Evolutionary conservation across 345 rosid species (phyloP).

Genomic region (Mangifera indica): DNA sequence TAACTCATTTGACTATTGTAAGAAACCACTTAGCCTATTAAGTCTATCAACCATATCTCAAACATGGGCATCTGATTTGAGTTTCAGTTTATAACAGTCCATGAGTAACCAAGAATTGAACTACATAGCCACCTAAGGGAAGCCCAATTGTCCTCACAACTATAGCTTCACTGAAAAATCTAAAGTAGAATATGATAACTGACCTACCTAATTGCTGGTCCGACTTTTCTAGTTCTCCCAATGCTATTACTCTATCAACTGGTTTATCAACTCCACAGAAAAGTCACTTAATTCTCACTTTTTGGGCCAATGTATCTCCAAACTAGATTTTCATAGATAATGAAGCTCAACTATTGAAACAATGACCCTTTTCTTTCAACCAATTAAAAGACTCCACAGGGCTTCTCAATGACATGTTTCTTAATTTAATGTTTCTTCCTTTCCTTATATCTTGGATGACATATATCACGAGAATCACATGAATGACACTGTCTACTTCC

Average conservation of each 20-base stretch:
- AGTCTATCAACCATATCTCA: no score
- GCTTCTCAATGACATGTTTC: no score
- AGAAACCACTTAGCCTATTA: no score
- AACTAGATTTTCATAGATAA: not conserved
- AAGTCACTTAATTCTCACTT: not conserved
- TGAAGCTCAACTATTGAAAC: constrained; percentile 1
- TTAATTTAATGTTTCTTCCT: constrained; percentile 14
- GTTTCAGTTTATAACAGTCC: no score
- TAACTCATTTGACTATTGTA: not conserved
- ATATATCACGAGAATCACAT: constrained; percentile 14
- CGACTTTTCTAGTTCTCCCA: constrained; percentile 4
- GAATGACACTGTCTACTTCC: not conserved
- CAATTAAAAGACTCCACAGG: not conserved
- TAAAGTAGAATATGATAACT: not conserved
- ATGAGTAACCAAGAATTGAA: not conserved
- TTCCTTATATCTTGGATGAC: constrained; percentile 1
- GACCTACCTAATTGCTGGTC: not conserved
- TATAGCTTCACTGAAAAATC: constrained; percentile 13
- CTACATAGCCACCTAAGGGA: not conserved
- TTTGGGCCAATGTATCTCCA: not conserved
- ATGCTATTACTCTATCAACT: constrained; percentile 7
- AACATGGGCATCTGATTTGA: not conserved
- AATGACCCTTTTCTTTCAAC: no score
- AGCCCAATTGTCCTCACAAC: not conserved
- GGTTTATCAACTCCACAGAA: constrained; percentile 5